phyloP scores from a whole-genome alignment of 2,329 filamentous ascomycete species.

The Alternaria triticina region DNA sequence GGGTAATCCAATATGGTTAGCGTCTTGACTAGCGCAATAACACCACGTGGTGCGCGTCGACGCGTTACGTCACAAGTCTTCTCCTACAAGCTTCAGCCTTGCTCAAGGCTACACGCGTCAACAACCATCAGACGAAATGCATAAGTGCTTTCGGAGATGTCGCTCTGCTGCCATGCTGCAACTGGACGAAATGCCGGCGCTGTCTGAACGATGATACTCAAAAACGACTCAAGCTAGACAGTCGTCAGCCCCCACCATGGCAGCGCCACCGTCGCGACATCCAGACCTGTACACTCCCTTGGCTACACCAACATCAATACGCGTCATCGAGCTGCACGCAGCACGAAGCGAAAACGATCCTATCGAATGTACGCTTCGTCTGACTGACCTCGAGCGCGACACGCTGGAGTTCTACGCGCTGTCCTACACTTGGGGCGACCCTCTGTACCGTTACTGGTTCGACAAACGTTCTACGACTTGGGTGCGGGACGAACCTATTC shows the following conservation, averaged over 20 bases:
- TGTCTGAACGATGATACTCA: not conserved
- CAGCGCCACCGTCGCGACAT: not conserved
- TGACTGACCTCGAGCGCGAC: not conserved
- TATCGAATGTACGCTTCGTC: not conserved
- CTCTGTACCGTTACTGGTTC: not conserved
- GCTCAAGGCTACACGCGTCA: not conserved
- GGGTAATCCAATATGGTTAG: not conserved
- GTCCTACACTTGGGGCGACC: constrained; percentile 14
- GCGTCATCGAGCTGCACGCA: not conserved
- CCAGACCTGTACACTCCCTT: not conserved
- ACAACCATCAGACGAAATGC: not conserved
- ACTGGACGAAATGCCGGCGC: not conserved
- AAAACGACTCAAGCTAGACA: not conserved
- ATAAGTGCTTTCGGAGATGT: not conserved
- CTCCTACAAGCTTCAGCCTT: not conserved
- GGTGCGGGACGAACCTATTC: not conserved
- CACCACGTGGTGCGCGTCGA: too few relatives aligned
- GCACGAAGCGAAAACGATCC: not conserved
- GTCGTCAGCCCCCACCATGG: not conserved
- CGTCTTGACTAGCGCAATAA: not conserved
- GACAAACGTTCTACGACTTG: not conserved
- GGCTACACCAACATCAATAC: constrained; percentile 1
- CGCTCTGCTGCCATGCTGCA: not conserved
- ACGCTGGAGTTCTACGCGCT: constrained; percentile 2
- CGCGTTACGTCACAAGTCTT: not conserved